Evolutionary conservation across 2,329 filamentous ascomycete genomes (phyloP), one percentile per base, ranked within the genome.

Genomic region (Pseudogymnoascus sp.): DNA sequence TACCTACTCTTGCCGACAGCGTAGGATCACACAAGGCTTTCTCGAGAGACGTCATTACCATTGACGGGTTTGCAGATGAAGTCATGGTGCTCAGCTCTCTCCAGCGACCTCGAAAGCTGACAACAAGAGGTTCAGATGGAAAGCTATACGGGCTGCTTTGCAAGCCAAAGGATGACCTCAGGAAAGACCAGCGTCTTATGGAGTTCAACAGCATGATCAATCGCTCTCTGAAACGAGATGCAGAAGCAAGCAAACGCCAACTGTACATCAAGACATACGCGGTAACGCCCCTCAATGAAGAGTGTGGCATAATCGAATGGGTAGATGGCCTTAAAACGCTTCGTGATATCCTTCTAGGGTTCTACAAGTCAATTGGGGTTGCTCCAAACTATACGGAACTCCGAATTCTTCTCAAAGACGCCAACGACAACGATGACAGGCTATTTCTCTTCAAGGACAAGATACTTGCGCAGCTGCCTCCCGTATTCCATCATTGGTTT

Each of bases 131-230:
- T 0, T 93, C 90, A 0, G 92, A 99, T 74, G 94, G 95, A 6
- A 89, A 88, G 63, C 82, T 83, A 16, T 99, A 99, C 73, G 90
- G 91, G 66, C 83, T 99, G 6, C 82, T 99, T 62, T 95, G 96
- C 78, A 99, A 99, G 72, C 95, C 94, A 7, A 97, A 97, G 74
- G 94, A 99, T 73, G 95, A 99, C 73, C 83, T 99, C 23, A 89
- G 94, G 60, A 99, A 96, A 68, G 95, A 99, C 70, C 93, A 97
- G 74, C 91, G 94, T 60, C 85, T 99, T 19, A 99, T 99, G 92
- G 95, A 99, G 72, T 99, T 99, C 80, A 99, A 97, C 73, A 87
- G 89, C 52, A 94, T 97, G 84, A 97, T 99, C 78, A 99, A 99
- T 73, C 84, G 94, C 64, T 91, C 93, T 2, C 77, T 99, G 63